phyloP scores from a whole-genome alignment of 2,329 filamentous ascomycete species.

The Aspergillus luchuensis region DNA sequence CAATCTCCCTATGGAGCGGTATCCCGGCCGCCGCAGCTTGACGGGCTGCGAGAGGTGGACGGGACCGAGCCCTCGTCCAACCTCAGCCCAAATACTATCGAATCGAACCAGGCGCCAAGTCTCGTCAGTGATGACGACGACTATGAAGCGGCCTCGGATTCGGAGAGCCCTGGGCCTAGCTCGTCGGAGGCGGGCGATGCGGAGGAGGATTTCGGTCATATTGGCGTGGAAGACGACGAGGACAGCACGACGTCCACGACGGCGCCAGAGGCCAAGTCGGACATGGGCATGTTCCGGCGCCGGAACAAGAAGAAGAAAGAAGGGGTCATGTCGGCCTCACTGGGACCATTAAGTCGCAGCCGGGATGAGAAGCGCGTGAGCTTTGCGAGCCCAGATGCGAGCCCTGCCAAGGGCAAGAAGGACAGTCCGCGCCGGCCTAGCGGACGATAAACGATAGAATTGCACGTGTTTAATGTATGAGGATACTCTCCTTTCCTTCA shows the following conservation, averaged over 20 bases:
- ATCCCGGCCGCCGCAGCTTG: slow-evolving; percentile 26
- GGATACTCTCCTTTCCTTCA: slow-evolving; percentile 13
- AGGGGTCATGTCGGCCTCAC: slow-evolving; percentile 28
- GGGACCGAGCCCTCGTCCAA: slow-evolving; percentile 49
- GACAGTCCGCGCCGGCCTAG: slow-evolving; percentile 28
- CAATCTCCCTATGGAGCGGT: slow-evolving; percentile 32
- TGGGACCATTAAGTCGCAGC: slow-evolving; percentile 31
- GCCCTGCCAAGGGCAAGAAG: slow-evolving; percentile 32
- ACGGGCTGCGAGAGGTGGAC: slow-evolving; percentile 52
- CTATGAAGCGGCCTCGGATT: slow-evolving; percentile 69
- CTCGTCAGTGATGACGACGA: slow-evolving; percentile 80
- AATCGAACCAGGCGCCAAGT: slow-evolving; percentile 76
- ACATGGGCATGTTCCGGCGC: slow-evolving; percentile 36
- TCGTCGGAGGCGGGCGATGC: slow-evolving; percentile 56
- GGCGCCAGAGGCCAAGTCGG: slow-evolving; percentile 36
- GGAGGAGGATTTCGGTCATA: slow-evolving; percentile 51
- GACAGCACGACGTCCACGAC: slow-evolving; percentile 40
- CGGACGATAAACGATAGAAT: slow-evolving; percentile 23
- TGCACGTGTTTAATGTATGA: neutral
- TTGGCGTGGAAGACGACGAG: slow-evolving; percentile 51
- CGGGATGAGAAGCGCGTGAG: slow-evolving; percentile 42
- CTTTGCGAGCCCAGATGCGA: slow-evolving; percentile 40
- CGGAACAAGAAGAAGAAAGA: slow-evolving; percentile 36
- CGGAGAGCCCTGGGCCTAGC: slow-evolving; percentile 56
- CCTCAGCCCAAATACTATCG: slow-evolving; percentile 67